Base-by-base conservation (phyloP, 2,329 filamentous ascomycete species). In the Botrytis medusae region DNA sequence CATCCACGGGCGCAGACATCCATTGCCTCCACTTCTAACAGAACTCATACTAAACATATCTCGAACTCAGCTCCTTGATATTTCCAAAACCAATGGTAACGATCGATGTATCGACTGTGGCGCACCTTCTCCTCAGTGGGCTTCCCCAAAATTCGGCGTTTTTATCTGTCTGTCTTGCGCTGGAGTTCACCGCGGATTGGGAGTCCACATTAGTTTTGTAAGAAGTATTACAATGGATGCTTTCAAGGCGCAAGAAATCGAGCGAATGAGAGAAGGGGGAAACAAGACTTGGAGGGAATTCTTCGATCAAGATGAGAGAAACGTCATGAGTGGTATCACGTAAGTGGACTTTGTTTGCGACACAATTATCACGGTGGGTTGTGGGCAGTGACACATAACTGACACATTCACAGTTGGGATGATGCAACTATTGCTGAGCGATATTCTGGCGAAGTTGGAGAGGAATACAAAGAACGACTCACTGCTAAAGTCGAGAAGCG, bases 111-210 rank as follows among this genome's bases (percentile, higher is more conserved):
- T 95, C 85, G 96, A 99, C 85, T 99, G 96, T 87, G 91, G 91
- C 81, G 95, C 96, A 62, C 95, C 96, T 34, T 97, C 94, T 79
- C 96, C 96, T 76, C 96, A 99, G 92, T 99, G 96, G 96, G 95
- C 96, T 78, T 88, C 94, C 54, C 96, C 96, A 77, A 99, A 99
- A 84, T 97, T 99, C 82, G 95, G 95, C 81, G 93, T 97, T 83
- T 99, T 99, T 86, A 98, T 99, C 87, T 99, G 96, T 84, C 90
- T 99, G 70, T 93, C 92, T 76, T 99, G 96, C 86, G 95, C 95
- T 48, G 96, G 96, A 78, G 93, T 96, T 71, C 96, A 99, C 84
- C 92, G 96, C 76, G 94, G 94, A 4, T 90, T 99, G 44, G 96
- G 96, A 75, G 96, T 99, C 51, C 96, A 99, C 86, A 97, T 99